Base-by-base conservation (phyloP, 768 basidiomycete genomes). In the Mycena leptocephala region DNA sequence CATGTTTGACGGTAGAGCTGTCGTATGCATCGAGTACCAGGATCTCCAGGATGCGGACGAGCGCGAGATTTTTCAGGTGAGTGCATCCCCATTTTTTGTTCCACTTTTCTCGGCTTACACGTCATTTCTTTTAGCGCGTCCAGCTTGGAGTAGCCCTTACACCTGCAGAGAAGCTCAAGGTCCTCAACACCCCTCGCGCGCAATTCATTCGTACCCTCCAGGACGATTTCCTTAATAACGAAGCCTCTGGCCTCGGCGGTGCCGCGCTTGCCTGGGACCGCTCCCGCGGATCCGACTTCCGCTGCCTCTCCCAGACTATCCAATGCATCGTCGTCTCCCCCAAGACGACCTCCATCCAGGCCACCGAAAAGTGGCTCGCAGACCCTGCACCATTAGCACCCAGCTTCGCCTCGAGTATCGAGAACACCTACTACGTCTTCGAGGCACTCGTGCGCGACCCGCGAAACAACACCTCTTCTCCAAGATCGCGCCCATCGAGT, bases 111-210 rank as follows among this genome's bases (percentile, higher is more conserved):
- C 28, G 35, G 46, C 67, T 39, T 24, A 43, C 39, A 37, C 51
- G 26, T n/a, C 26, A 6, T 32, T 56, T 26, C 51, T 46, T 35
- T 30, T 76, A 95, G 93, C 88, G 95, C 63, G 95, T 95, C 8
- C 95, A 95, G 83, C 87, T 94, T 2, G 95, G 95, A 7, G 93
- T 95, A 88, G 94, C 94, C 0, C 86, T 95, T 30, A 95, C 94
- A 0, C 92, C 93, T 5, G 92, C 93, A 76, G 93, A 92, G 90
- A 70, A 39, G 86, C 80, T 48, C 37, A 70, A 94, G 80, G 95
- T 94, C 0, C 86, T 92, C 72, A 90, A 86, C 67, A 90, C 91
- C 0, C 88, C 91, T 0, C 90, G 92, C 74, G 87, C 93, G 0
- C 75, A 81, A 1, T 92, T 95, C 79, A 87, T 94, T 22, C 92